Evolutionary conservation across 1,284 basidiomycete genomes (phyloP).

Genomic region (Ustilago nuda): DNA sequence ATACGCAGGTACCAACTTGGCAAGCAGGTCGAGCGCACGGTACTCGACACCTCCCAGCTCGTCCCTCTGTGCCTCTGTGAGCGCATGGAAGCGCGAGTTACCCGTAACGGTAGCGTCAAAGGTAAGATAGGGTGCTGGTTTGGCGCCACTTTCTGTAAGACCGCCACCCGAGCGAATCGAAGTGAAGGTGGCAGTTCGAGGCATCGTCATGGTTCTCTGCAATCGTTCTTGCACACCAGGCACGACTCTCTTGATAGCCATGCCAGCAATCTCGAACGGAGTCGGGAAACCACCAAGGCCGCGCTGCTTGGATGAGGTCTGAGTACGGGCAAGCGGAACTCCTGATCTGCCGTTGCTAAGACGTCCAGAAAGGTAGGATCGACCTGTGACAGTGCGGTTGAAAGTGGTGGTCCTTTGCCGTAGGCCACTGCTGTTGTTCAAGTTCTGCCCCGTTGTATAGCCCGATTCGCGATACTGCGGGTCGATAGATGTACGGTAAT

Average conservation of each 20-base stretch:
- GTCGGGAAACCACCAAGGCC: conserved; percentile 91
- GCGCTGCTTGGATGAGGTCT: conserved; percentile 69
- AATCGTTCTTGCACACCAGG: conserved; percentile 52
- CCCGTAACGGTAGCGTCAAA: conserved; percentile 75
- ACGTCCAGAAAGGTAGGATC: conserved; percentile 43
- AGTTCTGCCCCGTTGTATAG: conserved; percentile 27
- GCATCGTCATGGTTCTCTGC: conserved; percentile 74
- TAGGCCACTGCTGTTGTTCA: conserved; percentile 14
- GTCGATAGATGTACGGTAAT: conserved; percentile 31
- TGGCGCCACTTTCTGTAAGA: conserved; percentile 26
- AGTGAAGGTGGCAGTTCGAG: conserved; percentile 76
- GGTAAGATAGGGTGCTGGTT: conserved; percentile 81
- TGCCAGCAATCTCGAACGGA: conserved; percentile 76
- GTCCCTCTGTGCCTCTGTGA: conserved; percentile 85
- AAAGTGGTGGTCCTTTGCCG: conserved; percentile 38
- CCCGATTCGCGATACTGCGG: conserved; percentile 13
- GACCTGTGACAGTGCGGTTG: conserved; percentile 46
- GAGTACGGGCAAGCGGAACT: conserved; percentile 69
- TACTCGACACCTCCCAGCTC: conserved; percentile 96
- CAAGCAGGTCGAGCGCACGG: conserved; percentile 81
- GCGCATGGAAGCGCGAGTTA: conserved; percentile 85
- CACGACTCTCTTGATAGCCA: conserved; percentile 69
- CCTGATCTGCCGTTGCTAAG: conserved; percentile 39
- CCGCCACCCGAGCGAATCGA: conserved; percentile 69
- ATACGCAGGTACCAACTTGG: conserved; percentile 70